Evolutionary conservation across 1,284 basidiomycete genomes (phyloP).

Genomic region (Phellopilus nigrolimitatus): DNA sequence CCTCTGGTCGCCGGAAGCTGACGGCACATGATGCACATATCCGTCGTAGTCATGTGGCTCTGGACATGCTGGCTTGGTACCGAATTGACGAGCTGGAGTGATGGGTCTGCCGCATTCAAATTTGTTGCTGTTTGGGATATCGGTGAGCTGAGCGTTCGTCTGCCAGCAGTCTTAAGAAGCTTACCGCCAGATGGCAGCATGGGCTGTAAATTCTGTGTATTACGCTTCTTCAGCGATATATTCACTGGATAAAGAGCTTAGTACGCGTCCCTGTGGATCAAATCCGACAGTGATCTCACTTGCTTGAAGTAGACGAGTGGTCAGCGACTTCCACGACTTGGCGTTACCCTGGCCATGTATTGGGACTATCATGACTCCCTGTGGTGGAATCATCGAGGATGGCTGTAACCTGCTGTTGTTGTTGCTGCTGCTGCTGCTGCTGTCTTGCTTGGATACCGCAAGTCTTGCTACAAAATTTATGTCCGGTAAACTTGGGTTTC

Average conservation of each 20-base stretch:
- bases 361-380: neutral
- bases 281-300: neutral
- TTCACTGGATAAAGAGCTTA: neutral
- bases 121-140: neutral
- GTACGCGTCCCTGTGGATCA: neutral
- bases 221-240: neutral
- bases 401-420: neutral
- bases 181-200: neutral
- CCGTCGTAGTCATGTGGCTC: neutral
- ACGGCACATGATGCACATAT: slow-evolving; percentile 5
- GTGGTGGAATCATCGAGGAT: neutral
- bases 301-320: slow-evolving; percentile 1
- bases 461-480: slow-evolving; percentile 8
- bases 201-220: neutral
- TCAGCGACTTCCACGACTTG: neutral
- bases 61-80: neutral
- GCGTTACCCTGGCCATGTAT: neutral
- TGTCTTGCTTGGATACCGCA: slow-evolving; percentile 5
- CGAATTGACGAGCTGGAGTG: neutral
- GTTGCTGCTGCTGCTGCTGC: neutral
- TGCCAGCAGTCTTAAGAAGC: neutral
- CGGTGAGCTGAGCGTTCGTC: neutral
- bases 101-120: neutral
- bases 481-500: slow-evolving; percentile 4
- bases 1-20: neutral